Evolutionary conservation across 805 yeast species (phyloP).

Genomic region (Wickerhamiella occidentalis): DNA sequence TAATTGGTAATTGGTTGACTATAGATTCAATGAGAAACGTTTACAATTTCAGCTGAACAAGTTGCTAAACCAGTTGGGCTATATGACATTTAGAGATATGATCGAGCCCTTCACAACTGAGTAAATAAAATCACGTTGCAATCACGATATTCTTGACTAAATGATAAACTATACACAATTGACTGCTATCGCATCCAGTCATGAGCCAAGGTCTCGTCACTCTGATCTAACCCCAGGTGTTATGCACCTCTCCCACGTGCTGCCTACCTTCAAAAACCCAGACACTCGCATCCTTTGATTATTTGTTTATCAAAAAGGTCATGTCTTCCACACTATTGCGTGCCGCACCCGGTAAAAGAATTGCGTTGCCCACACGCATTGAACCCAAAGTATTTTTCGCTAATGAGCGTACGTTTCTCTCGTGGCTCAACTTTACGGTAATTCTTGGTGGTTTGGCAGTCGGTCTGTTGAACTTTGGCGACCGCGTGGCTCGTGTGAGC

Average conservation of each 20-base stretch:
- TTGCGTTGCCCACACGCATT: slow-evolving; percentile 93
- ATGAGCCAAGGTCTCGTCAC: too few species aligned
- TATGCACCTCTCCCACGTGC: slow-evolving; percentile 7
- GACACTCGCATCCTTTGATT: neutral
- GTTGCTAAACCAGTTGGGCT: too few species aligned
- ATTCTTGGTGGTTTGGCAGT: slow-evolving; percentile 93
- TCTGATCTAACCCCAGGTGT: neutral
- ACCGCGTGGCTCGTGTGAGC: slow-evolving; percentile 76
- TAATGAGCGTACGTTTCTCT: slow-evolving; percentile 93
- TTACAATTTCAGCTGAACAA: too few species aligned
- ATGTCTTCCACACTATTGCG: slow-evolving; percentile 50
- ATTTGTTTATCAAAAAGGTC: neutral
- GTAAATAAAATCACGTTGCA: too few species aligned
- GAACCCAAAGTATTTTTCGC: slow-evolving; percentile 99
- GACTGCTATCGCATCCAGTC: too few species aligned
- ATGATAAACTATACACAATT: too few species aligned
- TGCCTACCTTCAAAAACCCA: neutral
- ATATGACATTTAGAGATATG: too few species aligned
- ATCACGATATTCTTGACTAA: too few species aligned
- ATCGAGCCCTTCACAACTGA: too few species aligned
- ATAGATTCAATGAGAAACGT: too few species aligned
- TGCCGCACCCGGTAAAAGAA: slow-evolving; percentile 73
- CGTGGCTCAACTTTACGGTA: slow-evolving; percentile 99
- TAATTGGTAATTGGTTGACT: too few species aligned
- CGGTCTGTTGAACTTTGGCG: slow-evolving; percentile 94